phyloP scores from a whole-genome alignment of 495 filamentous ascomycete species.

The Aspergillus bertholletiae region DNA sequence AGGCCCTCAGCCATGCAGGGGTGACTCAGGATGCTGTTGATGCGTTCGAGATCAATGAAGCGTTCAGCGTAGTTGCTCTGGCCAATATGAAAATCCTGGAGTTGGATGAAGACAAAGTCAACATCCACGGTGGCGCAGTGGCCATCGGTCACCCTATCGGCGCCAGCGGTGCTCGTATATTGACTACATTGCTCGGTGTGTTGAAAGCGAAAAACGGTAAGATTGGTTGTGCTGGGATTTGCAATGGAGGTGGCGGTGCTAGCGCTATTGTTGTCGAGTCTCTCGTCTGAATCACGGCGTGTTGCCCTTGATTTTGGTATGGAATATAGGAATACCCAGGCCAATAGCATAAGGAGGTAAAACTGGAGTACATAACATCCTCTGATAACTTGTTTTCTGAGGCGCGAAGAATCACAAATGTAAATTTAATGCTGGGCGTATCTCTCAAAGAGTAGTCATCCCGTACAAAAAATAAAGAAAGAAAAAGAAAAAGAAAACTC shows the following conservation, averaged over 20 bases:
- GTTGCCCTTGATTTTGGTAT: neutral
- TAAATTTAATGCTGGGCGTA: no score
- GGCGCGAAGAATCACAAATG: no score
- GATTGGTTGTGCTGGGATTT: slow-evolving; percentile 92
- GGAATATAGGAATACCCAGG: neutral
- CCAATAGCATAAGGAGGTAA: neutral
- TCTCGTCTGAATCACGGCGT: slow-evolving; percentile 22
- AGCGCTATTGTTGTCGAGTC: slow-evolving; percentile 85
- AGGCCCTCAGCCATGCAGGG: slow-evolving; percentile 89
- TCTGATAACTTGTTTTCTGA: no score
- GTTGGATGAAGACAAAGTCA: slow-evolving; percentile 81
- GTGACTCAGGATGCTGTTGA: slow-evolving; percentile 73
- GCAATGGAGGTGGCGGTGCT: slow-evolving; percentile 95
- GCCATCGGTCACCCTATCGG: slow-evolving; percentile 94
- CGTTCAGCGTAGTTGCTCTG: slow-evolving; percentile 92
- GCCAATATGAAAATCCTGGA: slow-evolving; percentile 90
- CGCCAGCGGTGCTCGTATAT: slow-evolving; percentile 87
- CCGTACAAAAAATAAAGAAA: no score
- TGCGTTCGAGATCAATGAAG: slow-evolving; percentile 98
- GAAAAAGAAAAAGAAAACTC: no score
- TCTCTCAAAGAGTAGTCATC: no score
- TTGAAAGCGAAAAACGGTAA: slow-evolving; percentile 86
- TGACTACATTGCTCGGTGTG: slow-evolving; percentile 87
- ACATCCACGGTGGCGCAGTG: slow-evolving; percentile 92
- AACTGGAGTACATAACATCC: neutral